Conservation (phyloP, 441 rosid genomes). For the Brassica hybrid region DNA sequence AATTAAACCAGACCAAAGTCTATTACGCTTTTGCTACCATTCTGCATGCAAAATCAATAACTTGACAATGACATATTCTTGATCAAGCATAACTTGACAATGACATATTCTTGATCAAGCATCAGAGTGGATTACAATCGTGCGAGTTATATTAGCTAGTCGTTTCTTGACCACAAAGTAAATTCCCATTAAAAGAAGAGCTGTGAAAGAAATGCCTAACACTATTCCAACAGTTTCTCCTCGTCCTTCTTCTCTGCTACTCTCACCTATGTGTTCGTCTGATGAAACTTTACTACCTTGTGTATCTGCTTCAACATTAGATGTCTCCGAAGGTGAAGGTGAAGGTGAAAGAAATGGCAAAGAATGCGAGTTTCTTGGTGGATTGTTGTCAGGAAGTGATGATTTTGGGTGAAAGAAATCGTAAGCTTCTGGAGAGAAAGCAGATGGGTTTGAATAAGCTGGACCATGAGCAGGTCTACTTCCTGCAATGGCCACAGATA, state of each 20-base stretch:
- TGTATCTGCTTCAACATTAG: slow-evolving; percentile 49
- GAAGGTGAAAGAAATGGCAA: slow-evolving; percentile 10
- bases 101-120: slow-evolving; percentile 5
- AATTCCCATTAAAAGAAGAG: slow-evolving; percentile 25
- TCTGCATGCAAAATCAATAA: not conserved
- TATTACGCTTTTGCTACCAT: not conserved
- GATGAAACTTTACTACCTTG: slow-evolving; percentile 51
- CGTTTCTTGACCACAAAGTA: slow-evolving; percentile 42
- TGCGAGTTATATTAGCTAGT: slow-evolving; percentile 27
- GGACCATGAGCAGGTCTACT: slow-evolving; percentile 93
- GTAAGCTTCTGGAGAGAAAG: slow-evolving; percentile 76
- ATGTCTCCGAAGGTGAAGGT: slow-evolving; percentile 54
- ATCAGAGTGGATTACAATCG: slow-evolving; percentile 35
- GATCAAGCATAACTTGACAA: slow-evolving; percentile 7
- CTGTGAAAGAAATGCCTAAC: slow-evolving; percentile 30
- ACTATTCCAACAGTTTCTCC: slow-evolving; percentile 31
- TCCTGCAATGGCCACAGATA: slow-evolving; percentile 50
- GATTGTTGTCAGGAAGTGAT: slow-evolving; percentile 32
- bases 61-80: not conserved
- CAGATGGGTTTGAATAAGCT: slow-evolving; percentile 58
- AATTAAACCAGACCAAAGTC: not conserved
- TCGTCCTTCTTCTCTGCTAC: slow-evolving; percentile 43
- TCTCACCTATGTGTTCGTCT: slow-evolving; percentile 57
- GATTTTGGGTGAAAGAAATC: slow-evolving; percentile 82
- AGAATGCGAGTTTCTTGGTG: slow-evolving; percentile 37